These are phyloP conservation scores for Tuctoria greenei DNA, from an alignment of 176 grass and related monocot species.

Conservation along the genomic window DNA sequence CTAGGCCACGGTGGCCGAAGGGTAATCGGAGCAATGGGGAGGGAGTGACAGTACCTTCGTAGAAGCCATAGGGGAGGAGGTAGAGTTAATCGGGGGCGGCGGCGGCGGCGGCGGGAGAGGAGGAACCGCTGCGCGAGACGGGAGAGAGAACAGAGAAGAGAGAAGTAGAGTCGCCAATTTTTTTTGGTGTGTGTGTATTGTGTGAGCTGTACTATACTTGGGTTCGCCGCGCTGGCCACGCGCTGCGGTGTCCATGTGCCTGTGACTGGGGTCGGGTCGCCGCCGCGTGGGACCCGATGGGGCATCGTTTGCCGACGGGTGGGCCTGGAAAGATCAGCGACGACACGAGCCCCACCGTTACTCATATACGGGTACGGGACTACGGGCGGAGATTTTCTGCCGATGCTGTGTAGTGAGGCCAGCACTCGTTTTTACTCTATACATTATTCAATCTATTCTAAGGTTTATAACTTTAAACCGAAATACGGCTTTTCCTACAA, in stretches of 20 bases:
- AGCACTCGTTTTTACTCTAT: too few relatives aligned
- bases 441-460: too few relatives aligned
- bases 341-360: too few relatives aligned
- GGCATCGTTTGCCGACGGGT: neutral
- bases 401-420: too few relatives aligned
- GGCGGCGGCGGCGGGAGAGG: neutral
- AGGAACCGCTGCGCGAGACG: neutral
- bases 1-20: neutral
- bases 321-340: neutral
- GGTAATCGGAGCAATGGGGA: neutral
- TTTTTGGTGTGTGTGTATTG: neutral
- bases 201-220: neutral
- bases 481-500: too few relatives aligned
- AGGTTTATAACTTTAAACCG: too few relatives aligned
- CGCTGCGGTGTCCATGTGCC: neutral
- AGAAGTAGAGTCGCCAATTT: neutral
- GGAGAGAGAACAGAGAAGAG: neutral
- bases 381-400: too few relatives aligned
- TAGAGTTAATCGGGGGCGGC: neutral
- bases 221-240: neutral
- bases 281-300: neutral
- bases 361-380: too few relatives aligned
- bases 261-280: neutral
- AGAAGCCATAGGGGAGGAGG: slow-evolving; percentile 48
- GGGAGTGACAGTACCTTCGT: slow-evolving; percentile 42